Base-by-base conservation (phyloP, 495 filamentous ascomycete species). In the Penicillium angulare region DNA sequence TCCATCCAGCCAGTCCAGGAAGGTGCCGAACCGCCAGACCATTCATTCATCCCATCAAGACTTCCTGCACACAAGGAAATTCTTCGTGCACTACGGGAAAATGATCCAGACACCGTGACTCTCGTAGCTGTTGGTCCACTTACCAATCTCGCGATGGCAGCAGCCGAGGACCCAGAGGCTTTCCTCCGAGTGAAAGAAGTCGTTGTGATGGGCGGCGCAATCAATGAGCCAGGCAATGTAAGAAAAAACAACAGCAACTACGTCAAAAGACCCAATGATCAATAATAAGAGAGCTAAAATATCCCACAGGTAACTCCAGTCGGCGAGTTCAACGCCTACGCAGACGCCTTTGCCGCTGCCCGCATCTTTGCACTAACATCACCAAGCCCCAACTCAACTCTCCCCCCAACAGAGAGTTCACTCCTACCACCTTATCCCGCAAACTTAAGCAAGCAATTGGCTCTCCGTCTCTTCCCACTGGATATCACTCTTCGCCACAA, bases 191-290 rank as follows among this genome's bases (percentile, higher is more conserved):
- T 82, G 21, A 95, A 95, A 64, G 87, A 95, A 63, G 83, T 99
- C 2, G 84, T 96, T 16, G 86, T 96, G n/a, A 99, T 99, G 93
- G 93, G 92, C 27, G 95, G 93, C 49, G 82, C 87, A n/a, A 79
- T 97, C 36, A 75, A 85, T 33, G 61, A 81, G 15, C 78, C 82
- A 22, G 93, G 93, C 43, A 99, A 99, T 70, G 82, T 84, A 64
- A 60, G 71, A 65, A 38, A 38, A 7, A 6, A 2, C 27, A 31
- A 15, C 24, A 40, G 7, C 21, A 31, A 31, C 1, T 12, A 31
- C 12, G 21, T 17, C 34, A 39, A 21, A 13, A 1, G 24, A 5
- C 2, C 9, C 1, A 13, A 7, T 12, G 9, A n/a, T 20, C 27
- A 21, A 38, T 10, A 12, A 31, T 7, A 12, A 38, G n/a, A n/a